These are phyloP conservation scores for Scheffersomyces lignosus DNA, from an alignment of 805 yeast species.

Conservation along the genomic window DNA sequence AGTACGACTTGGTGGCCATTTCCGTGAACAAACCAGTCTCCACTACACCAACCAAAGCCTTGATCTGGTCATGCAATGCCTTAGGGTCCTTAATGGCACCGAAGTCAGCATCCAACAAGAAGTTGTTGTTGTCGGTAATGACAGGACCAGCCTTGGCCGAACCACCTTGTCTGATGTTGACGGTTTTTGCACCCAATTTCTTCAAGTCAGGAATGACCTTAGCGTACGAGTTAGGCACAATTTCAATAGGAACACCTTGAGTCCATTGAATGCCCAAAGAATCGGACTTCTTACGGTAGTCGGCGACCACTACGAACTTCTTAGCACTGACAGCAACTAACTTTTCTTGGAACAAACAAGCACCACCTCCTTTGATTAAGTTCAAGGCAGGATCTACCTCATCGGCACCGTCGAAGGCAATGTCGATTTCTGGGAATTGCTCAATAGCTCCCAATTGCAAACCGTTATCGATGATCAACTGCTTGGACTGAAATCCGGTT, in stretches of 20 bases:
- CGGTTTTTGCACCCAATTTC: constrained; percentile 60
- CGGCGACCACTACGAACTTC: constrained; percentile 86
- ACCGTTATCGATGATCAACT: constrained; percentile 79
- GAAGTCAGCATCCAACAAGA: constrained; percentile 89
- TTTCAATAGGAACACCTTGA: constrained; percentile 93
- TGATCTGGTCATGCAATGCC: constrained; percentile 63
- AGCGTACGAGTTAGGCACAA: constrained; percentile 84
- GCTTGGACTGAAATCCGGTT: constrained; percentile 94
- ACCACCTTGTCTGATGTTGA: constrained; percentile 79
- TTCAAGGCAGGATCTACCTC: constrained; percentile 83
- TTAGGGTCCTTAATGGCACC: constrained; percentile 62
- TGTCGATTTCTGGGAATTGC: constrained; percentile 77
- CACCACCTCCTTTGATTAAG: constrained; percentile 98
- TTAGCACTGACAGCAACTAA: constrained; percentile 81
- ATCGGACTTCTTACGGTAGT: constrained; percentile 78
- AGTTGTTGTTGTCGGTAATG: constrained; percentile 93
- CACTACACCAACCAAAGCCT: constrained; percentile 85
- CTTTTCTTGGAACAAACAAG: constrained; percentile 95
- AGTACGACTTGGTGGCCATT: constrained; percentile 78
- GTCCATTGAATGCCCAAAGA: constrained; percentile 78
- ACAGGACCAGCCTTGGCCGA: constrained; percentile 96
- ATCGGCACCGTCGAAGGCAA: constrained; percentile 98
- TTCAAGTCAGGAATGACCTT: constrained; percentile 67
- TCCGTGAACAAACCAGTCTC: constrained; percentile 88
- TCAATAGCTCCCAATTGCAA: constrained; percentile 78